Evolutionary conservation across 2,329 filamentous ascomycete species (phyloP).

Genomic region (Whalleya microplaca): DNA sequence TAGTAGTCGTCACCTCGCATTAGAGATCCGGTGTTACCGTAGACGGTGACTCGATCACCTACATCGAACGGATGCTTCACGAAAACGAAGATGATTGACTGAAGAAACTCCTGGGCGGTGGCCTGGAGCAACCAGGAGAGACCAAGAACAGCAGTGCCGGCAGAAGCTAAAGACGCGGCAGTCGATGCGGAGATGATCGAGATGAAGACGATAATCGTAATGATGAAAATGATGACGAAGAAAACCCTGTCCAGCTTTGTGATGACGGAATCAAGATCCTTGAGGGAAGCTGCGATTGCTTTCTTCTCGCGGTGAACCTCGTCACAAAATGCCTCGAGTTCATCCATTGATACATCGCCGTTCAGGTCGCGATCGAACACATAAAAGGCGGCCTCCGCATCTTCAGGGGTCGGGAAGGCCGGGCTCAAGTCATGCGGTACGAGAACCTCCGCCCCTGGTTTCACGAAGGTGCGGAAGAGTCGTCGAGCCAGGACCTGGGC

Average conservation of each 20-base stretch:
- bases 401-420: conserved; percentile 81
- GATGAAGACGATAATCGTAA: conserved; percentile 84
- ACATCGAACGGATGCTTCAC: conserved; percentile 98
- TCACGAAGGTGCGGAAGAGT: conserved; percentile 82
- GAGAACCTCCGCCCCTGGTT: conserved; percentile 76
- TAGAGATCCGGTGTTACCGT: conserved; percentile 82
- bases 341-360: conserved; percentile 93
- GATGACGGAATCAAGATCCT: conserved; percentile 93
- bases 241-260: conserved; percentile 88
- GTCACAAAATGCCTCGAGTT: conserved; percentile 89
- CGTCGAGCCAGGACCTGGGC: conserved; percentile 85
- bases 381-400: conserved; percentile 83
- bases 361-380: conserved; percentile 98
- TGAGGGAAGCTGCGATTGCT: conserved; percentile 90
- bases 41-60: conserved; percentile 88
- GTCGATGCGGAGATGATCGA: conserved; percentile 88
- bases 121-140: conserved; percentile 91
- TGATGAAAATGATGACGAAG: conserved; percentile 80
- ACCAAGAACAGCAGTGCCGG: conserved; percentile 84
- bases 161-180: conserved; percentile 87
- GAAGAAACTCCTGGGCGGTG: conserved; percentile 91
- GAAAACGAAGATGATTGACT: conserved; percentile 94
- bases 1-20: conserved; percentile 91
- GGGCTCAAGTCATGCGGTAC: conserved; percentile 75
- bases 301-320: conserved; percentile 95